Base-by-base conservation (phyloP, 192 early-diverging fungal genomes). In the Coemansia sp. region DNA sequence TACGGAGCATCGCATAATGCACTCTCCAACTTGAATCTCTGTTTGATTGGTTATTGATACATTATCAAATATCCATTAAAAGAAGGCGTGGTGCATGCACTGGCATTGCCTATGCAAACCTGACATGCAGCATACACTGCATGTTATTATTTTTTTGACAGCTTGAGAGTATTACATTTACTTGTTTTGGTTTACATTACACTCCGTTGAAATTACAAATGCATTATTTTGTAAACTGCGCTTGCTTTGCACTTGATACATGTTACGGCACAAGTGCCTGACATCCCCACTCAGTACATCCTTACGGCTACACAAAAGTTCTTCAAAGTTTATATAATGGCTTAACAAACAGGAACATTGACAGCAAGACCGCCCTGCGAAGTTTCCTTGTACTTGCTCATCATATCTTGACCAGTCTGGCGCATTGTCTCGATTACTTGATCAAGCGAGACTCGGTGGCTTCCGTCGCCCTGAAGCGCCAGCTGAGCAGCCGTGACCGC, bases 311-410 rank as follows among this genome's bases (percentile, higher is more conserved):
- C 30, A 31, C 3, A 31, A 31, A 31, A 31, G 3, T 31, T 3
- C 30, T 31, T n/a, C 3, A 53, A 39, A 23, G 35, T 42, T 11
- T 37, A 21, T 26, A 4, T 26, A 26, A 26, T 3, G 23, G 23
- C 18, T 68, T 72, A 86, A 63, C 85, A 88, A 6, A 93, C 51
- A 3, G 91, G 89, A 6, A 94, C 92, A 77, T 93, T 93, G 36
- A 93, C 91, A 6, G 91, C 91, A 30, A 97, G 82, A 21, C 95
- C 95, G 50, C 92, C 95, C 62, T 91, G 89, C 18, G 85, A 88
- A 0, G 95, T 97, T 63, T 97, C 95, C 77, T 97, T 97, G 82
- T 97, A 97, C 74, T 97, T 97, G 46, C 81, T 86, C 85, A 87
- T 85, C 92, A 94, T 94, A 68, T 94, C 92, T 3, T 84, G 68